phyloP scores from a whole-genome alignment of 164 flowering plant genomes.

The Stephania japonica region DNA sequence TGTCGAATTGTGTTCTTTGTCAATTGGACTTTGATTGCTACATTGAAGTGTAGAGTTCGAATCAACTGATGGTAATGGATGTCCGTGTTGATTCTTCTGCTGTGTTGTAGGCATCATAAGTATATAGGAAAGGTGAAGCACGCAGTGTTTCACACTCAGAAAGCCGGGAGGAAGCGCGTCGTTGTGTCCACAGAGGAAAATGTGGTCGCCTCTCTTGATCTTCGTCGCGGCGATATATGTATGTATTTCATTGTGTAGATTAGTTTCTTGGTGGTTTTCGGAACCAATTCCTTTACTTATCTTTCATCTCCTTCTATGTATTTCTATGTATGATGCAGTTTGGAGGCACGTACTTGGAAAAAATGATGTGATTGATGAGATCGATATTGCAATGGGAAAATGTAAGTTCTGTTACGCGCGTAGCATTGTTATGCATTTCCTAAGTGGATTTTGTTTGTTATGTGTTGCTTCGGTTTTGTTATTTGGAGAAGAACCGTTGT shows the following conservation, averaged over 20 bases:
- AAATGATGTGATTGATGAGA: constrained; percentile 55
- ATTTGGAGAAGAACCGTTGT: not conserved
- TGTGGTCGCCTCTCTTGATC: constrained; percentile 93
- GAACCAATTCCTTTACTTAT: not conserved
- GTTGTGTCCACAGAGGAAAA: constrained; percentile 91
- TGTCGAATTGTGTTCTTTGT: not conserved
- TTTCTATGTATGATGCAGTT: constrained; percentile 48
- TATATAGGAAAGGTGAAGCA: constrained; percentile 91
- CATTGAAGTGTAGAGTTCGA: not conserved
- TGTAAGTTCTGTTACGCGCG: constrained; percentile 32
- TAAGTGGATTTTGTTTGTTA: not conserved
- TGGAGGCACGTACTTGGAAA: constrained; percentile 91
- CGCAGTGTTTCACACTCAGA: constrained; percentile 89
- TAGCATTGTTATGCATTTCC: not conserved
- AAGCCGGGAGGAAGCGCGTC: constrained; percentile 86
- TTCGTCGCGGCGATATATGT: constrained; percentile 89
- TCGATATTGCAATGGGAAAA: constrained; percentile 77
- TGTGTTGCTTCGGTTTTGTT: not conserved
- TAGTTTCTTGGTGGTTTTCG: not conserved
- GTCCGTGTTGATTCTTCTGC: constrained; percentile 5
- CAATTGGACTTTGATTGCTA: not conserved
- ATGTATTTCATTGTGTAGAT: constrained; percentile 22
- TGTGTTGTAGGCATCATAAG: constrained; percentile 64
- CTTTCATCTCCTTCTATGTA: constrained; percentile 8
- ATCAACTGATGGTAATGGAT: not conserved